phyloP scores from a whole-genome alignment of 441 rosid genomes.

The Populus hybrid region DNA sequence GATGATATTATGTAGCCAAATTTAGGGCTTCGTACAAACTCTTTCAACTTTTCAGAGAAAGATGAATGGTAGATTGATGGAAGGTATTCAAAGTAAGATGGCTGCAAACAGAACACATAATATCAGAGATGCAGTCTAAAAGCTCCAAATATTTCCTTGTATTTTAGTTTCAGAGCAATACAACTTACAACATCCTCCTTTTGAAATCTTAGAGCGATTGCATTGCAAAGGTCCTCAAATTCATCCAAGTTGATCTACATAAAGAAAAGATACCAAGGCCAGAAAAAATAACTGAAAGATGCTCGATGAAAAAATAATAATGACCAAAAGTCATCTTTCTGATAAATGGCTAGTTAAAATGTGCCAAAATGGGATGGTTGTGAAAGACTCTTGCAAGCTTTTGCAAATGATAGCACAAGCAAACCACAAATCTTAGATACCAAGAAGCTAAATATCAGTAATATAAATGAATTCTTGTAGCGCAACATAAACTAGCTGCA shows the following conservation, averaged over 20 bases:
- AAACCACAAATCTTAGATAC: background rate
- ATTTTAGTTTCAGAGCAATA: conserved; percentile 12
- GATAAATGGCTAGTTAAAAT: background rate
- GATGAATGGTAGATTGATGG: conserved; percentile 60
- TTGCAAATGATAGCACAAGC: background rate
- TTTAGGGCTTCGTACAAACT: conserved; percentile 58
- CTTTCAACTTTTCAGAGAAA: conserved; percentile 68
- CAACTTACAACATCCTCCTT: conserved; percentile 90
- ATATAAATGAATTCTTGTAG: background rate
- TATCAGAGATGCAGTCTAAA: conserved; percentile 13
- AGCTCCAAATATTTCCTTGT: conserved; percentile 1
- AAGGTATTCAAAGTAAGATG: conserved; percentile 63
- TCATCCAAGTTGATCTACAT: conserved; percentile 82
- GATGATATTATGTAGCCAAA: conserved; percentile 78
- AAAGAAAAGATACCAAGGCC: conserved; percentile 18
- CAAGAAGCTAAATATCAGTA: background rate
- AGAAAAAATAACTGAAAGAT: conserved; percentile 7
- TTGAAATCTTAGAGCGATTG: conserved; percentile 86
- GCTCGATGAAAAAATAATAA: background rate
- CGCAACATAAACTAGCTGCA: too few relatives aligned
- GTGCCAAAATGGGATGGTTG: background rate
- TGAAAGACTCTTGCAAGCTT: too few relatives aligned
- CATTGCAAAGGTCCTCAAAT: conserved; percentile 91
- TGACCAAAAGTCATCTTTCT: background rate
- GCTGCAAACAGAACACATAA: conserved; percentile 47